A percentile compares a stretch with the other conserved stretches of the same genome.
These are phyloP conservation scores for Saccharomyces mikatae DNA, from an alignment of 805 yeast genomes.

Conservation along the genomic window DNA sequence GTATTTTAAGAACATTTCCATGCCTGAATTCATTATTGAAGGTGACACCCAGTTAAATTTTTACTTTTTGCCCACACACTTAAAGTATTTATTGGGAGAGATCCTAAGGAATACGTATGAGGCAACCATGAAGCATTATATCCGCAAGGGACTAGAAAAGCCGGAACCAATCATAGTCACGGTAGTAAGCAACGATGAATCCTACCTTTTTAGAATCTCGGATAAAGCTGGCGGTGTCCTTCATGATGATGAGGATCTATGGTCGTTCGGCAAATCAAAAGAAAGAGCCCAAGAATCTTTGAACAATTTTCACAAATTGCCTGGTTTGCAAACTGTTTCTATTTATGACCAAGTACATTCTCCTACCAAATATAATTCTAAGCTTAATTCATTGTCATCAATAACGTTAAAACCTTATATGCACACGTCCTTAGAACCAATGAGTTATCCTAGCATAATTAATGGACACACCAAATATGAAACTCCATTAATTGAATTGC, in stretches of 20 bases:
- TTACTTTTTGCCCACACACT: slow-evolving; percentile 79
- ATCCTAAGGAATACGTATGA: slow-evolving; percentile 77
- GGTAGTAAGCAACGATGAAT: slow-evolving; percentile 56
- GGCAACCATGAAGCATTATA: slow-evolving; percentile 55
- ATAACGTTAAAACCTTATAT: slow-evolving; percentile 17
- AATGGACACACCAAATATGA: slow-evolving; percentile 22
- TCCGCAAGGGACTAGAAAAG: slow-evolving; percentile 30
- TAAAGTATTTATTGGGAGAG: slow-evolving; percentile 82
- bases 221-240: slow-evolving; percentile 89
- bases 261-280: slow-evolving; percentile 81
- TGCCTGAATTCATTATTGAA: slow-evolving; percentile 73
- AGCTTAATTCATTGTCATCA: neutral
- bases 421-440: slow-evolving; percentile 34
- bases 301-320: slow-evolving; percentile 59
- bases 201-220: slow-evolving; percentile 67
- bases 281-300: slow-evolving; percentile 50
- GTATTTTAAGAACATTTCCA: slow-evolving; percentile 42
- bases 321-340: slow-evolving; percentile 44
- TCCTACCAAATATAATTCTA: slow-evolving; percentile 2
- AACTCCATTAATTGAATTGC: slow-evolving; percentile 51
- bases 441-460: slow-evolving; percentile 26
- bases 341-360: slow-evolving; percentile 24
- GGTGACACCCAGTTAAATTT: slow-evolving; percentile 63
- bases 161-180: slow-evolving; percentile 76
- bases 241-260: slow-evolving; percentile 46